These are phyloP conservation scores for Heteromeles arbutifolia DNA, from an alignment of 306 rosid genomes.

Conservation along the genomic window DNA sequence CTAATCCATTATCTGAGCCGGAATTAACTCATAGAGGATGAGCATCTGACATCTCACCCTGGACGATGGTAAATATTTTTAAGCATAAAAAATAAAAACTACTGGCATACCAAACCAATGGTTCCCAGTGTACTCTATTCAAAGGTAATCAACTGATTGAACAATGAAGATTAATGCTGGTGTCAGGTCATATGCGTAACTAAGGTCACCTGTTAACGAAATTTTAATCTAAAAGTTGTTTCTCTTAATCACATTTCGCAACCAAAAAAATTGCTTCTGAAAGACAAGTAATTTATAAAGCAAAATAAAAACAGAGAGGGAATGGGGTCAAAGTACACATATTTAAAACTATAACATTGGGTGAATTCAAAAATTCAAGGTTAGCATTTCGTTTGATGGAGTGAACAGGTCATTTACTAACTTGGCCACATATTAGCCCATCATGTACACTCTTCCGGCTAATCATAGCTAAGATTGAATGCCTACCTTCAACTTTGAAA, in stretches of 20 bases:
- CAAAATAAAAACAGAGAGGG: neutral
- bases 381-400: neutral
- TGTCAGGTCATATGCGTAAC: neutral
- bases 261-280: neutral
- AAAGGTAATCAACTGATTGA: neutral
- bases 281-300: neutral
- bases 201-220: neutral
- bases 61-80: neutral
- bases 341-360: neutral
- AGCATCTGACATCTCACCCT: neutral
- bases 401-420: neutral
- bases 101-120: neutral
- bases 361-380: neutral
- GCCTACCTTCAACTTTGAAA: conserved; percentile 72
- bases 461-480: conserved; percentile 12
- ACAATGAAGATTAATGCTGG: neutral
- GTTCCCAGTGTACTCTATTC: neutral
- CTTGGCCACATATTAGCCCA: conserved; percentile 5
- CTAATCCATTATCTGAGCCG: neutral
- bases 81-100: neutral
- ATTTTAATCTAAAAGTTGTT: neutral
- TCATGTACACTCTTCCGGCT: conserved; percentile 2
- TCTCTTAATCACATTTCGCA: neutral
- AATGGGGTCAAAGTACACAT: neutral
- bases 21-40: neutral